Evolutionary conservation across 208 protist genomes (phyloP), one percentile per base, ranked within the genome.

Genomic region (Blechomonas ayalai): DNA sequence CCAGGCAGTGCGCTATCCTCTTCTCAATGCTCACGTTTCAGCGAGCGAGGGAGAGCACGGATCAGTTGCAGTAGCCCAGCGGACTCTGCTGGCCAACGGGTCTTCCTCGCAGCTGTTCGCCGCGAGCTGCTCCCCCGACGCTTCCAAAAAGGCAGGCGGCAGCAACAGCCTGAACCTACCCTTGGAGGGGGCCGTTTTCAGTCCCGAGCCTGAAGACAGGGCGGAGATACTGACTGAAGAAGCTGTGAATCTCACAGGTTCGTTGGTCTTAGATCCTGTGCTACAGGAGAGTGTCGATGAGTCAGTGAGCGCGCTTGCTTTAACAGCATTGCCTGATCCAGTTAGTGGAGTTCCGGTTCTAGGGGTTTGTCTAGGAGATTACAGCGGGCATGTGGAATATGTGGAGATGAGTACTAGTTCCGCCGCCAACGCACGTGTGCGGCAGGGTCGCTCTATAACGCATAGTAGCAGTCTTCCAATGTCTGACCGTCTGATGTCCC

Each of bases 361-460:
- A 18, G 67, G 73, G 3, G 23, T 92, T 23, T 83, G 73, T 51
- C 31, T 92, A 2, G 84, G 84, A n/a, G 84, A 92, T 47, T 77
- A 61, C 52, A 90, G 63, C 52, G 80, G 84, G 19, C 67, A 81
- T 38, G 69, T 92, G 1, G 71, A 82, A 59, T 92, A 92, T 45
- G 79, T 78, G 32, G 80, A 92, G 59, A 56, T 90, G 37, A 73
- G 61, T 38, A 59, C 68, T 1, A 64, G 40, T 13, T 62, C 75
- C 38, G 48, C 32, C 7, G 62, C 59, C 37, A 81, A 75, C 50
- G 34, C 39, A 4, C 56, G 43, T 3, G 68, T 81, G 16, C 53
- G 64, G 4, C 59, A 65, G 31, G 72, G 69, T 43, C 69, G 65
- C 33, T 82, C 54, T n/a, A 46, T 66, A 20, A 58, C 48, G 31